Base-by-base conservation (phyloP, 2,329 filamentous ascomycete genomes). In the Colletotrichum sp. region DNA sequence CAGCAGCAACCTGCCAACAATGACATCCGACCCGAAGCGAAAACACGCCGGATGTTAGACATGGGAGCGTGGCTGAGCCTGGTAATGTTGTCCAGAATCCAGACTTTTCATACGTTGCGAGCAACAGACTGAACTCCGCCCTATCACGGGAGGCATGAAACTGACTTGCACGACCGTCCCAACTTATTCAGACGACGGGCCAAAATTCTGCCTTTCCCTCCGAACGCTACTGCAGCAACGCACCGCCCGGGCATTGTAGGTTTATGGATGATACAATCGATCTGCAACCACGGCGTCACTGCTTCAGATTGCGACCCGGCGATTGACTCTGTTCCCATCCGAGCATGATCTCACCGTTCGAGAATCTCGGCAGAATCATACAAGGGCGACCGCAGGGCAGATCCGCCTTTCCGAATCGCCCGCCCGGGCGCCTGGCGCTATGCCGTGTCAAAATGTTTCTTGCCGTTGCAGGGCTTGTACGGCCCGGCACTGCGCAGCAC, bases 221-320 rank as follows among this genome's bases (percentile, higher is more conserved):
- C 44, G 64, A 49, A 67, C 55, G 44, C 69, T 57, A 55, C 65
- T 26, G 57, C 57, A 28, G 30, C 59, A 67, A 70, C 70, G 70
- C 70, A 52, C 64, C 65, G 63, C 63, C 26, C 28, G 65, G 44
- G 74, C 70, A 74, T 69, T 62, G 74, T 69, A 69, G 26, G 71
- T 76, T 76, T 73, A 36, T 59, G 57, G 39, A 65, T 74, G 74
- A 76, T 65, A 76, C 74, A 74, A 74, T 18, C 36, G 74, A 76
- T 76, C 74, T 76, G 70, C 74, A 76, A 57, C 74, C 74, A 57
- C 21, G 59, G 70, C 74, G 70, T 74, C 70, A 74, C 74, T 69
- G 74, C 70, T 60, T 76, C 74, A 76, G 70, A 69, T 52, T 52
- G 24, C 24, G 28, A 62, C 24, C 30, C 44, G 57, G 36, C 63